Base-by-base conservation (phyloP, 768 basidiomycete species). In the Leccinum rimulosum region DNA sequence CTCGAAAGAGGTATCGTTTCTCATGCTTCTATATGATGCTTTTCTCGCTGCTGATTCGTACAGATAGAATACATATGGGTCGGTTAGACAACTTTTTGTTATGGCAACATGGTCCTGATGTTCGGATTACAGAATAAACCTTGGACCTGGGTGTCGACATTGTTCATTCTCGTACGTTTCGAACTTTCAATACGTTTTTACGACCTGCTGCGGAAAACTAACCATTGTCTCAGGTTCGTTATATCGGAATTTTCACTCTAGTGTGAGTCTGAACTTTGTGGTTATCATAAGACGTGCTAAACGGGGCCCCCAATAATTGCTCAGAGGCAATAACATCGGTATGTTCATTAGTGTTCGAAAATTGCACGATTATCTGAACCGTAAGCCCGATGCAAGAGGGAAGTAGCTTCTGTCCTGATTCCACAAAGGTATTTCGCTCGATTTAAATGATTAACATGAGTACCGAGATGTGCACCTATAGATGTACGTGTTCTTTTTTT, bases 21-120 rank as follows among this genome's bases (percentile, higher is more conserved):
- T 2, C 27, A 15, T 15, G 9, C 1, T 48, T n/a, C 8, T 1
- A 3, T 7, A 25, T 12, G 1, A 25, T 0, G 6, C 6, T 30
- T 35, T n/a, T 3, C 25, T 59, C 6, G 14, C 22, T 52, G 12
- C 35, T 17, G 12, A 19, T 10, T 7, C 35, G 3, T 19, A 12
- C 6, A 61, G 63, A 56, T 60, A n/a, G 50, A 63, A 50, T 55
- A 60, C 15, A 50, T 65, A 3, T 65, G 59, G 64, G 64, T 64
- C 3, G 11, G 62, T 40, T 3, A 10, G 2, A 25, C 6, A 30
- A 7, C 3, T 12, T 0, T 45, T 22, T 47, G 11, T 27, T 4
- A n/a, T n/a, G 1, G 3, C 5, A 2, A 27, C 8, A 22, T 2
- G 15, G 17, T 22, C 2, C 51, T 64, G 31, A 61, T 30, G 4